Evolutionary conservation across 1,139 yeast genomes (phyloP).

Genomic region (Blastobotrys illinoisensis): DNA sequence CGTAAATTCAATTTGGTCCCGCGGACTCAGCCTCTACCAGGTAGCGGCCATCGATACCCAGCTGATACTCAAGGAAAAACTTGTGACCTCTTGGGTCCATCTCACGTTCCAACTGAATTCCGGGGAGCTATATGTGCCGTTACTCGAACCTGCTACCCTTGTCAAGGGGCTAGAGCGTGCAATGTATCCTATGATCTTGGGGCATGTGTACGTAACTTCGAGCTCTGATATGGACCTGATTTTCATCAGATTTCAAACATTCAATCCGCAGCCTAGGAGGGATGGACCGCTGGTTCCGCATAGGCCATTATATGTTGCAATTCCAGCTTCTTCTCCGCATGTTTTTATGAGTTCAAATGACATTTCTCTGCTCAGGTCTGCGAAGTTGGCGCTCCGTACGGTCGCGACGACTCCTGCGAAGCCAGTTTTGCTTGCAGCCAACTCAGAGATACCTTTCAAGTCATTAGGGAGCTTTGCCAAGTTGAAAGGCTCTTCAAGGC

Average conservation of each 20-base stretch:
- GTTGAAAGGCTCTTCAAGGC: slow-evolving; percentile 50
- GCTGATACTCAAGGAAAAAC: slow-evolving; percentile 52
- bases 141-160: slow-evolving; percentile 39
- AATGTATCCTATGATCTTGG: slow-evolving; percentile 37
- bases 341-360: slow-evolving; percentile 42
- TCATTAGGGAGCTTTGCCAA: slow-evolving; percentile 52
- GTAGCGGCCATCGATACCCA: slow-evolving; percentile 70
- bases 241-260: slow-evolving; percentile 61
- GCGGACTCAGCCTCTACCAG: slow-evolving; percentile 51
- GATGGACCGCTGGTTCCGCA: slow-evolving; percentile 43
- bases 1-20: slow-evolving; percentile 29
- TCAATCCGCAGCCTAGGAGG: slow-evolving; percentile 39
- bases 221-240: slow-evolving; percentile 60
- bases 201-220: slow-evolving; percentile 58
- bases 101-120: slow-evolving; percentile 46
- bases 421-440: slow-evolving; percentile 30
- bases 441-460: slow-evolving; percentile 45
- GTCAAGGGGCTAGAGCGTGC: slow-evolving; percentile 44
- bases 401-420: slow-evolving; percentile 40
- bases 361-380: slow-evolving; percentile 45
- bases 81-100: slow-evolving; percentile 48
- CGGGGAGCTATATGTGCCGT: slow-evolving; percentile 35
- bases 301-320: slow-evolving; percentile 57
- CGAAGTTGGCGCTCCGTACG: slow-evolving; percentile 54
- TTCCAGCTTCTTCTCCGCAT: slow-evolving; percentile 64